These are phyloP conservation scores for Carallia brachiata DNA, from an alignment of 345 rosid species.

Conservation along the genomic window DNA sequence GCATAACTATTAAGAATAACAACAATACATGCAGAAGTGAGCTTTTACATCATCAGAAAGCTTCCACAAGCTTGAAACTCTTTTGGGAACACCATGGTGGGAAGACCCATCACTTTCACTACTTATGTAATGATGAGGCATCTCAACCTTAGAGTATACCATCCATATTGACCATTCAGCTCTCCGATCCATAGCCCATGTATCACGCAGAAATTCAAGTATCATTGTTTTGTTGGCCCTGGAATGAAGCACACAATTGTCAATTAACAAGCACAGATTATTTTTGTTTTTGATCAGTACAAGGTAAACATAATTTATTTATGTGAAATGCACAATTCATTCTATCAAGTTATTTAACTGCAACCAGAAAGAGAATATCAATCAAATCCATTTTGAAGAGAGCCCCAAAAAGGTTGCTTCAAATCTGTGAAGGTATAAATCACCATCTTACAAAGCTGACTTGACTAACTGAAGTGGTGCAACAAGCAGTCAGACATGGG, in stretches of 20 bases:
- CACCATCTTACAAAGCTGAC: background rate
- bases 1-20: slow-evolving; percentile 3
- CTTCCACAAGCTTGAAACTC: slow-evolving; percentile 64
- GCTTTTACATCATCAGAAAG: slow-evolving; percentile 62
- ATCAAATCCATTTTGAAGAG: slow-evolving; percentile 2
- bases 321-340: too few species aligned
- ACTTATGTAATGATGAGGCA: slow-evolving; percentile 86
- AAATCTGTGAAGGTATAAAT: background rate
- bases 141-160: slow-evolving; percentile 90
- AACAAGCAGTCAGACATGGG: too few species aligned
- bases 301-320: too few species aligned
- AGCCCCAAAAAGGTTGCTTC: background rate
- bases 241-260: slow-evolving; percentile 23
- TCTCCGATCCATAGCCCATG: slow-evolving; percentile 79
- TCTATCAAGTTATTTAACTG: background rate
- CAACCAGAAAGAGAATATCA: background rate
- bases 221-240: slow-evolving; percentile 67
- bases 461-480: background rate
- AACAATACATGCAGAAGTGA: slow-evolving; percentile 8
- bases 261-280: slow-evolving; percentile 11
- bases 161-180: slow-evolving; percentile 99
- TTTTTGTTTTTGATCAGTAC: background rate
- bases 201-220: slow-evolving; percentile 59
- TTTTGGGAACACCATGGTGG: slow-evolving; percentile 52
- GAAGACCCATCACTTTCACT: slow-evolving; percentile 67